Evolutionary conservation across 2,329 filamentous ascomycete species (phyloP), one percentile per base, ranked within the genome.

Genomic region (Scopulariopsis brevicaulis): DNA sequence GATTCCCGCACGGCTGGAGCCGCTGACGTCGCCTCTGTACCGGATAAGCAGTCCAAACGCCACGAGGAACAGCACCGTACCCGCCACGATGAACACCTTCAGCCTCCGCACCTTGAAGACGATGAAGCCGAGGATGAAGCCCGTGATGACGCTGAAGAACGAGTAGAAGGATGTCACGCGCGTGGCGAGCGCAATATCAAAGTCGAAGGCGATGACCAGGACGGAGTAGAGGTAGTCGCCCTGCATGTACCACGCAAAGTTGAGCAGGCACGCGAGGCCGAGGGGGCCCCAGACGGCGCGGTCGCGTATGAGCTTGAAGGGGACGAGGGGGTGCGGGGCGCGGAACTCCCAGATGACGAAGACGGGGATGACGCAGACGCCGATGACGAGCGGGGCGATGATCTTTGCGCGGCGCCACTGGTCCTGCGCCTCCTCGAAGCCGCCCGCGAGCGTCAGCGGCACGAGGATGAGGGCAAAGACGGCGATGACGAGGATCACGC

Each of bases 181-280:
- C 0, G 81, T 85, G 2, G 84, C 83, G 10, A 72, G 73, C 55
- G 71, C 73, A 62, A 81, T 67, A 55, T 74, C 78, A 61, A 85
- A 82, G 66, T 84, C 74, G 63, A 86, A 87, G 40, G 76, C 77
- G 20, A 87, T 80, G 12, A 78, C 66, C 1, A 87, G 76, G 1
- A 86, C 78, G 0, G 83, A 84, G 69, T 79, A 86, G 2, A 87
- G 74, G 66, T 80, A 86, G 64, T 85, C 80, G 24, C 78, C 81
- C 67, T 87, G 84, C 68, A 85, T 74, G 60, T 78, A 78, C 82
- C 82, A 86, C 20, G 78, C 68, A 64, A 79, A 81, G 70, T 80
- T 82, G 64, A 83, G 73, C 63, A 79, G 69, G 53, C 74, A 60
- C 10, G 77, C 82, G 51, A 87, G 83, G 3, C 79, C 81, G 34